These are phyloP conservation scores for Fusarium aywerte DNA, from an alignment of 2,329 filamentous ascomycete species.

Conservation along the genomic window DNA sequence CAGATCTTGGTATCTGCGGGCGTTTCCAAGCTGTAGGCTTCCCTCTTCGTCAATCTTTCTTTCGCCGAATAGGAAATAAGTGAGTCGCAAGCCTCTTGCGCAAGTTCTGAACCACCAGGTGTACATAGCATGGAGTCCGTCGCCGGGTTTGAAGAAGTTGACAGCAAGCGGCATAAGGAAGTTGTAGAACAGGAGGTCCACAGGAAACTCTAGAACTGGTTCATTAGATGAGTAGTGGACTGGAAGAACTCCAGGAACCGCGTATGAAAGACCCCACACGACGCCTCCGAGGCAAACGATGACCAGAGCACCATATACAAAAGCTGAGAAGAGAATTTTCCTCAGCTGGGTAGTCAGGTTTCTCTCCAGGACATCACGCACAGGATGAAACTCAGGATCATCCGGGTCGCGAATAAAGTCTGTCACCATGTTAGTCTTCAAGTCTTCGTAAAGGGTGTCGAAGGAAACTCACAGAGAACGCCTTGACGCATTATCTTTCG, in stretches of 20 bases:
- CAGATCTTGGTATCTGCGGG: conserved; percentile 48
- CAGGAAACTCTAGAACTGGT: conserved; percentile 91
- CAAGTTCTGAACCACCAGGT: conserved; percentile 96
- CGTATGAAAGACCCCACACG: conserved; percentile 85
- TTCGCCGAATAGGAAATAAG: conserved; percentile 93
- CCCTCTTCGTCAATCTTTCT: conserved; percentile 85
- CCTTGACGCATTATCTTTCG: conserved; percentile 96
- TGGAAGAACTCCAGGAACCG: conserved; percentile 78
- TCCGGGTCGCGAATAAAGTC: conserved; percentile 98
- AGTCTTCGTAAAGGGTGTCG: not conserved
- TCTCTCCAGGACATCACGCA: conserved; percentile 94
- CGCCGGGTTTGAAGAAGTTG: conserved; percentile 84
- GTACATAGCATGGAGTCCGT: conserved; percentile 86
- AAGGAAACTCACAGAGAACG: conserved; percentile 79
- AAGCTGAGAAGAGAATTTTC: conserved; percentile 94
- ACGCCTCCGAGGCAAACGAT: conserved; percentile 94
- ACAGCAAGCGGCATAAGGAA: conserved; percentile 92
- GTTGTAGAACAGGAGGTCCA: conserved; percentile 96
- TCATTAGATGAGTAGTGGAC: conserved; percentile 95
- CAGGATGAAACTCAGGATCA: conserved; percentile 97
- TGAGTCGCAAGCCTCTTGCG: conserved; percentile 81
- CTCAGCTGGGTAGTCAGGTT: conserved; percentile 91
- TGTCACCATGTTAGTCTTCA: conserved; percentile 48
- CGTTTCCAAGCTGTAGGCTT: conserved; percentile 60
- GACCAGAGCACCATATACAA: conserved; percentile 94